Evolutionary conservation across 345 rosid genomes (phyloP).

Genomic region (Chamaenerion angustifolium): DNA sequence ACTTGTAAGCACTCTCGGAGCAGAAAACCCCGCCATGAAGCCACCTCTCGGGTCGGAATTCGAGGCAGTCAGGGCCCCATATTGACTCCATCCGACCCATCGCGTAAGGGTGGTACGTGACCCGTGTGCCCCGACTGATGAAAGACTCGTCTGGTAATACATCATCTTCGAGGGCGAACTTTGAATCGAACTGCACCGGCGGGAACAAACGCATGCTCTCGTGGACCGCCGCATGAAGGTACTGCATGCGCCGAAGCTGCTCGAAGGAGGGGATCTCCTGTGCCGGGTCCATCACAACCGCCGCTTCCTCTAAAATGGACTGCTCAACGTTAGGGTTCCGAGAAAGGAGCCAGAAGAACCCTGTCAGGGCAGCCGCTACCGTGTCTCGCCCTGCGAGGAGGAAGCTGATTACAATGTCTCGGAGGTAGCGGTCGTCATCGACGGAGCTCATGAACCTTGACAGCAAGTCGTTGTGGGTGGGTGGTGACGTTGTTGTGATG

Average conservation of each 20-base stretch:
- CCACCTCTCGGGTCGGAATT: constrained; percentile 46
- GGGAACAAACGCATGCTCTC: constrained; percentile 61
- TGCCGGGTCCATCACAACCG: constrained; percentile 21
- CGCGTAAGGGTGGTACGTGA: constrained; percentile 48
- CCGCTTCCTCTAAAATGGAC: constrained; percentile 31
- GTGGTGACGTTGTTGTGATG: constrained; percentile 12
- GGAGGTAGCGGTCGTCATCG: constrained; percentile 38
- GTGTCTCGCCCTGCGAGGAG: constrained; percentile 72
- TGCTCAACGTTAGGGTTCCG: constrained; percentile 34
- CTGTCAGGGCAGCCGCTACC: constrained; percentile 49
- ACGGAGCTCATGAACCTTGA: constrained; percentile 52
- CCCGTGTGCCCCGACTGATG: constrained; percentile 30
- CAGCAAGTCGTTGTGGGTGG: constrained; percentile 27
- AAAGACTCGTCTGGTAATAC: constrained; percentile 41
- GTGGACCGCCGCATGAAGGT: constrained; percentile 39
- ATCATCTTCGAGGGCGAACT: constrained; percentile 48
- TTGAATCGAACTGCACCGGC: constrained; percentile 70
- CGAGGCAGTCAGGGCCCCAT: constrained; percentile 40
- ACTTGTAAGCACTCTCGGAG: constrained; percentile 27
- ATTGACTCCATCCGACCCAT: constrained; percentile 49
- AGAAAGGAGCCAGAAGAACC: constrained; percentile 47
- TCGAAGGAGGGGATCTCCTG: constrained; percentile 16
- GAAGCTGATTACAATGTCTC: constrained; percentile 60
- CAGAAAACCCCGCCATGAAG: constrained; percentile 20
- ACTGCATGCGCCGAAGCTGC: constrained; percentile 39